These are phyloP conservation scores for Spongospora subterranea DNA, from an alignment of 208 protist species.

Conservation along the genomic window DNA sequence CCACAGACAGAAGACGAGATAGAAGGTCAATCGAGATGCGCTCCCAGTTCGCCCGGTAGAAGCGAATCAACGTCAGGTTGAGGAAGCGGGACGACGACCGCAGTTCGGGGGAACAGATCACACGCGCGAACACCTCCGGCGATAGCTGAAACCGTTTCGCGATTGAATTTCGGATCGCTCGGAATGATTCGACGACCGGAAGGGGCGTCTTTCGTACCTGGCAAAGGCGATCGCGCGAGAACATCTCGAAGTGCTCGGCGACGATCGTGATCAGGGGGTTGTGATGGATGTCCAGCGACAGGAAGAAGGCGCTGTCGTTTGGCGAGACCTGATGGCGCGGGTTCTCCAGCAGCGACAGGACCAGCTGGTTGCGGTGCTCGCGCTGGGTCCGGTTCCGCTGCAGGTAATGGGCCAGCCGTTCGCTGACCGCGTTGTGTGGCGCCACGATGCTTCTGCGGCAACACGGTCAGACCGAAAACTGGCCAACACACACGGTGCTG, in stretches of 20 bases:
- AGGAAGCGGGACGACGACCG: neutral
- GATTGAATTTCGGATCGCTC: no score
- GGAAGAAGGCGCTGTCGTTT: conserved; percentile 2
- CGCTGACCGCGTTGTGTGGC: neutral
- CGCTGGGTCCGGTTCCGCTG: neutral
- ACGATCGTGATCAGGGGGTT: neutral
- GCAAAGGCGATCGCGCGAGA: neutral
- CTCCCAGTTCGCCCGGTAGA: neutral
- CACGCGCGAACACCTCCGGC: neutral
- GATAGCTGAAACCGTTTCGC: neutral
- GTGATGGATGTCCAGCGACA: neutral
- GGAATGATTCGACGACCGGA: neutral
- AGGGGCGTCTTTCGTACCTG: neutral
- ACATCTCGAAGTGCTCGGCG: neutral
- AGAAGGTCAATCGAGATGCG: neutral
- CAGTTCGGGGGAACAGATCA: neutral
- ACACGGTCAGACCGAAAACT: neutral
- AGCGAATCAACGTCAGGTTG: neutral
- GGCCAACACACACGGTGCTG: neutral
- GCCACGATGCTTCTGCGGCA: neutral
- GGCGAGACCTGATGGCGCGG: conserved; percentile 28
- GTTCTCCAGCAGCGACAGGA: conserved; percentile 15
- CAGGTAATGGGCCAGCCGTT: neutral
- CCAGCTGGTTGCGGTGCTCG: neutral
- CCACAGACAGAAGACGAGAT: neutral